Conservation (phyloP, 352 stramenopile genomes). For the Halophytophthora polymorphica region DNA sequence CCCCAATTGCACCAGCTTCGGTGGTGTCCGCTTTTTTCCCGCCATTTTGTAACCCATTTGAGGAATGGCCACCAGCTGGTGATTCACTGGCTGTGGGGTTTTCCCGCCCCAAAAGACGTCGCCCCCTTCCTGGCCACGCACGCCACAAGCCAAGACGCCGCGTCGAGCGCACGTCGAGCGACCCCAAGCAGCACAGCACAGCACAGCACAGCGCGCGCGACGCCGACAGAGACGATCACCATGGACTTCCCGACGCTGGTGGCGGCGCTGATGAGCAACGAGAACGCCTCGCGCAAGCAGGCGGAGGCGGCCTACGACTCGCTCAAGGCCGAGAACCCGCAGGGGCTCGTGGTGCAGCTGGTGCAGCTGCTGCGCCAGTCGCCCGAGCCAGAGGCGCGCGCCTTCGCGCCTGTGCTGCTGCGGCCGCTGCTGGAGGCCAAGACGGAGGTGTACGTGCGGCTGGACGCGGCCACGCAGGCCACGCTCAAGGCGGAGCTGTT, state of each 20-base stretch:
- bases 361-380: conserved; percentile 56
- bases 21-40: no score
- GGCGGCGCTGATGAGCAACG: conserved; percentile 71
- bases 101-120: no score
- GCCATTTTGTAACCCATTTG: no score
- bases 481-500: conserved; percentile 74
- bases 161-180: no score
- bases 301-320: conserved; percentile 75
- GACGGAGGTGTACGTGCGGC: conserved; percentile 56
- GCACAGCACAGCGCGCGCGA: background rate
- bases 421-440: conserved; percentile 73
- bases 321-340: conserved; percentile 61
- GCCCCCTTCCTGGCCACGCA: no score
- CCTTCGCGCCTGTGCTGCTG: conserved; percentile 78
- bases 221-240: conserved; percentile 3
- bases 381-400: conserved; percentile 58
- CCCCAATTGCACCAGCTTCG: no score
- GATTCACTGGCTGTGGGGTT: no score
- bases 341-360: conserved; percentile 62
- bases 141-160: no score
- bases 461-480: conserved; percentile 49
- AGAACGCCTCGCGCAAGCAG: conserved; percentile 69
- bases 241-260: conserved; percentile 80
- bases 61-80: no score
- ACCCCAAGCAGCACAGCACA: background rate